Percentiles rank a stretch among this genome's conserved stretches.
Evolutionary conservation across 768 basidiomycete species (phyloP).

Genomic region (Pulveroboletus frians): DNA sequence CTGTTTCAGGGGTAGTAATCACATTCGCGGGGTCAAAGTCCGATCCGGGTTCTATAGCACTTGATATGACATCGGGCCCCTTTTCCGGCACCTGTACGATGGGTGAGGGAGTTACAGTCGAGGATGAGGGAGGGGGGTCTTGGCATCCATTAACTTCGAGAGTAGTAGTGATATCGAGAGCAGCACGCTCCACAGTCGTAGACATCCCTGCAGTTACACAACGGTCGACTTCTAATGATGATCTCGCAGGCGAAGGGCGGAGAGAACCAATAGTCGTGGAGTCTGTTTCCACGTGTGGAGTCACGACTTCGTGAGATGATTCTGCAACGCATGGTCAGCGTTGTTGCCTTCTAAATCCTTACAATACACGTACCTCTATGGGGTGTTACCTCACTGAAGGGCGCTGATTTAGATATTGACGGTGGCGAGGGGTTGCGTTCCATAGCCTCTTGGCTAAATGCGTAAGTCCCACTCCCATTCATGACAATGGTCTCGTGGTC

Average conservation of each 20-base stretch:
- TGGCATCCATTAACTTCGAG: slow-evolving; percentile 4
- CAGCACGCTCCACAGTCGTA: slow-evolving; percentile 8
- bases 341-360: background rate
- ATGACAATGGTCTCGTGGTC: slow-evolving; percentile 22
- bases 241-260: slow-evolving; percentile 4
- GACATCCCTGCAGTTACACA: slow-evolving; percentile 1
- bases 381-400: slow-evolving; percentile 5
- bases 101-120: slow-evolving; percentile 11
- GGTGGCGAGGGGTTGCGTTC: slow-evolving; percentile 13
- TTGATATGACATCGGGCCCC: slow-evolving; percentile 10
- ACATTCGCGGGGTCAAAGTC: slow-evolving; percentile 8
- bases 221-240: slow-evolving; percentile 3
- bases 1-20: slow-evolving; percentile 8
- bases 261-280: slow-evolving; percentile 3
- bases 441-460: slow-evolving; percentile 8
- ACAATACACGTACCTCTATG: slow-evolving; percentile 15
- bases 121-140: slow-evolving; percentile 7
- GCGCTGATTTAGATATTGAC: slow-evolving; percentile 4
- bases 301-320: slow-evolving; percentile 5
- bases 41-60: slow-evolving; percentile 3
- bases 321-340: slow-evolving; percentile 17
- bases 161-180: slow-evolving; percentile 8
- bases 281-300: slow-evolving; percentile 11
- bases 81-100: slow-evolving; percentile 13
- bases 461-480: slow-evolving; percentile 18